Conservation (phyloP, 1,139 yeast genomes). For the Pichia sp. region DNA sequence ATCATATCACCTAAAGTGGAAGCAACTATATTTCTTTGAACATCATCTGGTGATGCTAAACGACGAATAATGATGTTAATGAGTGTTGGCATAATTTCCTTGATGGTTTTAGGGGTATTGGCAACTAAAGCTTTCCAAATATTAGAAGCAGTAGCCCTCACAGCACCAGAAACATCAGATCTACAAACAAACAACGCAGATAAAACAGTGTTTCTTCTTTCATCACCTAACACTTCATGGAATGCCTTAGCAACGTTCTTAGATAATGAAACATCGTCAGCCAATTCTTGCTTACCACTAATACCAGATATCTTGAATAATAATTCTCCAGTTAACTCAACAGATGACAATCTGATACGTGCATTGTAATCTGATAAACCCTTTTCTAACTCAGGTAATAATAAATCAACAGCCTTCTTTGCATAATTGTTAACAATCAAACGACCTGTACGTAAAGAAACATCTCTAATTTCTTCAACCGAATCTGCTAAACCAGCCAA, state of each 20-base stretch:
- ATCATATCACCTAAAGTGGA: slow-evolving; percentile 93
- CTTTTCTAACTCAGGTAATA: slow-evolving; percentile 87
- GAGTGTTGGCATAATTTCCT: slow-evolving; percentile 82
- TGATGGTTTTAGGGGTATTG: slow-evolving; percentile 93
- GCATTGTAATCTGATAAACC: slow-evolving; percentile 81
- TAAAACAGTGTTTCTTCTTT: slow-evolving; percentile 81
- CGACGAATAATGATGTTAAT: slow-evolving; percentile 75
- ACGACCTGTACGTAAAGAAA: slow-evolving; percentile 89
- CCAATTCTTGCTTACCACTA: slow-evolving; percentile 57
- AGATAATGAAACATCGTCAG: slow-evolving; percentile 52
- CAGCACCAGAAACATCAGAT: slow-evolving; percentile 82
- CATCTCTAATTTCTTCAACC: slow-evolving; percentile 82
- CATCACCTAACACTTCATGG: slow-evolving; percentile 75
- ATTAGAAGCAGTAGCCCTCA: slow-evolving; percentile 86
- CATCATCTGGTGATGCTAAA: slow-evolving; percentile 73
- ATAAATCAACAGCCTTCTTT: slow-evolving; percentile 82
- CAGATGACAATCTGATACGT: slow-evolving; percentile 89
- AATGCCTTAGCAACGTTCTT: slow-evolving; percentile 63
- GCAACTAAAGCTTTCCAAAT: slow-evolving; percentile 97
- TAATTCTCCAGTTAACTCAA: slow-evolving; percentile 94
- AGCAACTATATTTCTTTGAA: slow-evolving; percentile 84
- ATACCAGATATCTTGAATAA: slow-evolving; percentile 93
- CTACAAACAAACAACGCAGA: slow-evolving; percentile 87
- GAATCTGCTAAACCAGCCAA: slow-evolving; percentile 86
- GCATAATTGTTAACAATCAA: slow-evolving; percentile 90